Evolutionary conservation across 1,139 yeast genomes (phyloP).

Genomic region (Hyphopichia burtonii): DNA sequence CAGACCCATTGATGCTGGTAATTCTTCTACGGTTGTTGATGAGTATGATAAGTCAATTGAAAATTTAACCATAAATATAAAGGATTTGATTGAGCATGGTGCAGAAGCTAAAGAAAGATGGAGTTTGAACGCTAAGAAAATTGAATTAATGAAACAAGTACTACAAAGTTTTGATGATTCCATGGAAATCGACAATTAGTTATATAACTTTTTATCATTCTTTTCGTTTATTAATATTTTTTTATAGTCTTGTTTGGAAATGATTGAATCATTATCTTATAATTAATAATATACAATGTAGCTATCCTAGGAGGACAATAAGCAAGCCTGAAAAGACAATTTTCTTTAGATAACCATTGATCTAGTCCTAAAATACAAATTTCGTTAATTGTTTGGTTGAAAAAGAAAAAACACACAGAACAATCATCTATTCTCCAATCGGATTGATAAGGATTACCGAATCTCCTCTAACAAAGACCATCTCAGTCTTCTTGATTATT

Average conservation of each 20-base stretch:
- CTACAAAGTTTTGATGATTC: constrained; percentile 11
- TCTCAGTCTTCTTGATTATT: constrained; percentile 62
- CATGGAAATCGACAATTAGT: constrained; percentile 6
- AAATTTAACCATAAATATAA: constrained; percentile 22
- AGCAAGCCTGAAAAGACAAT: background rate
- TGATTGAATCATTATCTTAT: background rate
- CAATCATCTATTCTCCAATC: constrained; percentile 14
- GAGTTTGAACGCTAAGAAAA: constrained; percentile 32
- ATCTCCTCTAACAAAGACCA: constrained; percentile 96
- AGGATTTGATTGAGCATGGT: constrained; percentile 29
- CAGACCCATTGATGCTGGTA: constrained; percentile 12
- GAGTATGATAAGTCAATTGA: constrained; percentile 36
- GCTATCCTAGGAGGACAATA: background rate
- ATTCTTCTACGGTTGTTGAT: constrained; percentile 17
- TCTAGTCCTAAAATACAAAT: too few relatives aligned
- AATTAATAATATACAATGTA: constrained; percentile 1
- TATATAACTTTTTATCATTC: background rate
- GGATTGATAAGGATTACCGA: constrained; percentile 80
- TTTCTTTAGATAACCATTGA: background rate
- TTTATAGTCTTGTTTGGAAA: background rate
- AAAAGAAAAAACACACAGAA: too few relatives aligned
- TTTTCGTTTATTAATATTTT: background rate
- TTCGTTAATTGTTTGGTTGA: too few relatives aligned
- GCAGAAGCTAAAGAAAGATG: constrained; percentile 33
- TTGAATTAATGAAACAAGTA: constrained; percentile 26